A percentile compares a stretch with the other conserved stretches of the same genome.
These are phyloP conservation scores for Podospora comata DNA, from an alignment of 495 filamentous ascomycete species.

Conservation along the genomic window DNA sequence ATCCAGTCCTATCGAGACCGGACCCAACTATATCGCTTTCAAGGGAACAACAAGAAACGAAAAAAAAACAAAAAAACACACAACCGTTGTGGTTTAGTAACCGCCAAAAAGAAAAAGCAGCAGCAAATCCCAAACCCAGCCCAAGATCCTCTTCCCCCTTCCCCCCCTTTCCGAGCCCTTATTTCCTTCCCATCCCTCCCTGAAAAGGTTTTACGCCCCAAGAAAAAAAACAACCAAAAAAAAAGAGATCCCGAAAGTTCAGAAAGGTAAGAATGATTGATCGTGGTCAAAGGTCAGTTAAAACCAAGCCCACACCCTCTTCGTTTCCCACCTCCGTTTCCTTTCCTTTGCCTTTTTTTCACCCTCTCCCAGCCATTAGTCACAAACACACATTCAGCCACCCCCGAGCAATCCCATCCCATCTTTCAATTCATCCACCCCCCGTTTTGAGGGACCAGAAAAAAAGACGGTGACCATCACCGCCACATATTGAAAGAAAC, in stretches of 20 bases:
- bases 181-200: background rate
- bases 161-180: background rate
- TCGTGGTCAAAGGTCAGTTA: no score
- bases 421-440: background rate
- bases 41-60: background rate
- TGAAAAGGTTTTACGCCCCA: background rate
- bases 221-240: background rate
- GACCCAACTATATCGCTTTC: background rate
- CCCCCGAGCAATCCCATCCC: background rate
- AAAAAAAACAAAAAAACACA: background rate
- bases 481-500: background rate
- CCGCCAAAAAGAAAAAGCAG: background rate
- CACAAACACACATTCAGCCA: background rate
- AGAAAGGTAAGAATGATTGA: background rate
- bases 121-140: background rate
- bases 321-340: background rate
- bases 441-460: background rate
- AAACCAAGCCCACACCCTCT: background rate
- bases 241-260: background rate
- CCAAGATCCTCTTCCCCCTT: background rate
- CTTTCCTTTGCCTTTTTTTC: background rate
- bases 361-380: background rate
- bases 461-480: background rate
- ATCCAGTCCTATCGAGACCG: background rate
- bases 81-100: no score